Evolutionary conservation across 148 eudicot genomes (phyloP).

Genomic region (Drosera capensis): DNA sequence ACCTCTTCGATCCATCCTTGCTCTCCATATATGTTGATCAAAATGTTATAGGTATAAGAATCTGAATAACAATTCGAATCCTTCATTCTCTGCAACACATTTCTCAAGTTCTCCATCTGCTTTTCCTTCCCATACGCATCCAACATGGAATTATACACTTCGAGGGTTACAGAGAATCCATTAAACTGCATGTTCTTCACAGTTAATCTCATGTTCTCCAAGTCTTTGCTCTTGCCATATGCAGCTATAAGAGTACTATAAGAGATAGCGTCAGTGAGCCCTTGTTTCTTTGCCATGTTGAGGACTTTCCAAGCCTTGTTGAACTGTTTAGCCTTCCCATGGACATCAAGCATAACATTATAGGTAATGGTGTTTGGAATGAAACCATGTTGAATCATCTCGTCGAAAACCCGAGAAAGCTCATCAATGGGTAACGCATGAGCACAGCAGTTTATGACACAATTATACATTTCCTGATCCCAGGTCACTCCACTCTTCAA

Average conservation of each 20-base stretch:
- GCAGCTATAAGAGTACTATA: constrained; percentile 85
- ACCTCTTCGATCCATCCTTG: constrained; percentile 89
- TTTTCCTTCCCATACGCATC: constrained; percentile 77
- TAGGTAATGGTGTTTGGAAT: constrained; percentile 57
- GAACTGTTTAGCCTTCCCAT: constrained; percentile 68
- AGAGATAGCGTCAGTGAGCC: constrained; percentile 57
- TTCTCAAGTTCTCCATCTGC: constrained; percentile 63
- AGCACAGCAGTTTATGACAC: constrained; percentile 90
- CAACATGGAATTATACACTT: constrained; percentile 87
- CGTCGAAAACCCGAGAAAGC: constrained; percentile 75
- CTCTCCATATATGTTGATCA: constrained; percentile 85
- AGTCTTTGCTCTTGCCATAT: constrained; percentile 47
- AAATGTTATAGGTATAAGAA: constrained; percentile 63
- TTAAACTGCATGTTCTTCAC: constrained; percentile 58
- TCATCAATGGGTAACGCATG: constrained; percentile 79
- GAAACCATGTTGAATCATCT: constrained; percentile 70
- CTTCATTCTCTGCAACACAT: constrained; percentile 55
- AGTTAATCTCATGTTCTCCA: constrained; percentile 47
- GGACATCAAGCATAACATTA: constrained; percentile 74
- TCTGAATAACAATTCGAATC: constrained; percentile 39
- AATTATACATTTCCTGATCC: constrained; percentile 93
- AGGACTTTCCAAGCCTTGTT: constrained; percentile 57
- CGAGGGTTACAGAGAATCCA: constrained; percentile 82
- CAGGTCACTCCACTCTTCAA: constrained; percentile 44
- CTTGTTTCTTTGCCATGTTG: constrained; percentile 67